Evolutionary conservation across 2,329 filamentous ascomycete genomes (phyloP), one percentile per base, ranked within the genome.

Genomic region (Alternaria arbusti): DNA sequence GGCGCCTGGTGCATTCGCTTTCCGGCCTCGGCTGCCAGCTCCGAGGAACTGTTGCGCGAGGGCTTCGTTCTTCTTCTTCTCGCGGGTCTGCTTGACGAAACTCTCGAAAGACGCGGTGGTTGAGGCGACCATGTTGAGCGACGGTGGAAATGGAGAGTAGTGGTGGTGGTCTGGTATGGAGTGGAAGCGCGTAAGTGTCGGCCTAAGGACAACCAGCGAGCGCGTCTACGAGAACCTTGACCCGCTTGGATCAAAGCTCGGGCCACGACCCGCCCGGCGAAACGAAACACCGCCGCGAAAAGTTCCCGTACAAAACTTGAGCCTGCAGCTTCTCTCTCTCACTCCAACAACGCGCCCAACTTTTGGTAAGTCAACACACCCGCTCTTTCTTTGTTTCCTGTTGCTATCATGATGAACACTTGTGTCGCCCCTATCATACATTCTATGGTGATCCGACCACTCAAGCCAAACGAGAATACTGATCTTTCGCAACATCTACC

Each of bases 1-100:
- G 7, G 77, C 70, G 17, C 86, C 86, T 43, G 89, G 82, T 82
- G 71, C 70, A 74, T 86, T 90, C 56, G 86, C 80, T 69, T 89
- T 87, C 61, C 85, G 82, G 57, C 80, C 81, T 40, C 74, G 74
- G 74, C 87, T 87, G n/a, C 57, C 61, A 69, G 87, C 87, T 70
- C 87, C 87, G 70, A 94, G 90, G 74, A 94, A 92, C 74, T 87
- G 85, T 71, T 91, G 86, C 30, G 91, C 91, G n/a, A 93, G 86
- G 4, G 83, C 85, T 75, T 92, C 88, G 70, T 91, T 89, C 82
- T 89, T 90, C 82, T 91, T 91, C 77, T 89, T 88, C 78, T 91
- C 86, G 65, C 91, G 89, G 25, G 75, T 62, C n/a, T 77, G 70
- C 55, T 79, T 75, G 61, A 78, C 69, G 47, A 78, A 76, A 55